Conservation (phyloP, 2,329 filamentous ascomycete genomes). For the Cladosporium velox region DNA sequence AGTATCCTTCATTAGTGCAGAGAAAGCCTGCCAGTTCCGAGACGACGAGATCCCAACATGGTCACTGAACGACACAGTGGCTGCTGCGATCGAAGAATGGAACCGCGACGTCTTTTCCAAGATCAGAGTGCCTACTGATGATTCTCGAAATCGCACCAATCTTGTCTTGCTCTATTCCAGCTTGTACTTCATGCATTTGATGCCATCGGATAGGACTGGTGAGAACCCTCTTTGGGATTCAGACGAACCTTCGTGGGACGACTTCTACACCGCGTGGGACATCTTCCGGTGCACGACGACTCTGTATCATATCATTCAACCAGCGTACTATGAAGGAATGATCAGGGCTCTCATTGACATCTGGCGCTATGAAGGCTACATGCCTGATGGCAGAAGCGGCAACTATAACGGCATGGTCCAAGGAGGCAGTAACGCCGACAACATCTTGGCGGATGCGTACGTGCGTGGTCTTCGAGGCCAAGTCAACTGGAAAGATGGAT, state of each 20-base stretch:
- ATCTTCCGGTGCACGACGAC: conserved; percentile 65
- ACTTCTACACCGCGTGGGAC: conserved; percentile 70
- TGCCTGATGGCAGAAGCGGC: conserved; percentile 39
- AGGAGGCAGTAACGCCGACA: conserved; percentile 40
- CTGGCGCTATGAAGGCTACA: conserved; percentile 52
- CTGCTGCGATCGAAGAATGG: conserved; percentile 56
- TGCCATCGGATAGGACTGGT: conserved; percentile 69
- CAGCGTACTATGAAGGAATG: conserved; percentile 63
- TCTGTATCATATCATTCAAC: conserved; percentile 66
- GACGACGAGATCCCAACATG: conserved; percentile 56
- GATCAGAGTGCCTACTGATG: conserved; percentile 59
- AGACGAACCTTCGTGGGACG: conserved; percentile 68
- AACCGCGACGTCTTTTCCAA: conserved; percentile 64
- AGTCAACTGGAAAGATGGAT: conserved; percentile 39
- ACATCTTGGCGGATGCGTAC: conserved; percentile 39
- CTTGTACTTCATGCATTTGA: conserved; percentile 68
- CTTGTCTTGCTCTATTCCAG: conserved; percentile 66
- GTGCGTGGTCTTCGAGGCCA: conserved; percentile 35
- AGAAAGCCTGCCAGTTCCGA: conserved; percentile 61
- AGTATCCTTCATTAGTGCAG: conserved; percentile 66
- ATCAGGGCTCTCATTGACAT: conserved; percentile 69
- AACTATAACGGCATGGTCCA: conserved; percentile 41
- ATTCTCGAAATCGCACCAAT: conserved; percentile 51
- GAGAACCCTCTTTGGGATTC: conserved; percentile 69
- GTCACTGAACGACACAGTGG: conserved; percentile 33